Conservation (phyloP, 768 basidiomycete genomes). For the Coprinopsis sp. region DNA sequence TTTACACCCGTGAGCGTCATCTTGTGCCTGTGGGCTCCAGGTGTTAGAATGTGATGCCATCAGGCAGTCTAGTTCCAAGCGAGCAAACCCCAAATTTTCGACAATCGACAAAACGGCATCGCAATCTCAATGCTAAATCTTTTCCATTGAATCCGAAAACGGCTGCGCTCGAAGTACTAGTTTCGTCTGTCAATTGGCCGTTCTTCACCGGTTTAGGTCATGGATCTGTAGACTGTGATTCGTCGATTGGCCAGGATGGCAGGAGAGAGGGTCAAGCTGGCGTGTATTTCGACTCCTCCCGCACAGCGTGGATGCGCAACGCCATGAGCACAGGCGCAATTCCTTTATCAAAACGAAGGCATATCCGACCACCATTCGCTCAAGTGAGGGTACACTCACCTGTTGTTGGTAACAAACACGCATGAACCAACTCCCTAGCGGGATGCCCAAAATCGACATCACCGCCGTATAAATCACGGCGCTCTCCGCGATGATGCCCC, state of each 20-base stretch:
- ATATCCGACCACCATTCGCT: neutral
- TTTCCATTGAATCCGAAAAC: no score
- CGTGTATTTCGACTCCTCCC: neutral
- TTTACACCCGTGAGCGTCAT: no score
- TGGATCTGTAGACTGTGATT: no score
- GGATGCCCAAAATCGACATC: constrained; percentile 20
- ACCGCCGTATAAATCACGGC: constrained; percentile 28
- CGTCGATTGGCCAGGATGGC: constrained; percentile 1
- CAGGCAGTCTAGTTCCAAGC: no score
- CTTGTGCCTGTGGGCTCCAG: no score
- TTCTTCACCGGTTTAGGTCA: no score
- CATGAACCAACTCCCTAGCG: constrained; percentile 23
- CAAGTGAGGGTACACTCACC: constrained; percentile 16
- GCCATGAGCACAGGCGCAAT: constrained; percentile 29
- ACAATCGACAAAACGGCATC: no score
- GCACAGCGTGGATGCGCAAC: constrained; percentile 23
- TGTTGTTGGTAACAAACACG: constrained; percentile 25
- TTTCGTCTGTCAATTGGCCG: no score
- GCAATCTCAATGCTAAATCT: no score
- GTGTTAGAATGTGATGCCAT: no score
- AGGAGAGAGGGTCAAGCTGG: constrained; percentile 4
- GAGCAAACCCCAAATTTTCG: no score
- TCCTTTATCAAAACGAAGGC: constrained; percentile 11
- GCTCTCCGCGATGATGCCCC: constrained; percentile 28
- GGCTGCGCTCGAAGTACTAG: no score